Conservation (phyloP, 306 rosid species). For the Malus sylvestris region DNA sequence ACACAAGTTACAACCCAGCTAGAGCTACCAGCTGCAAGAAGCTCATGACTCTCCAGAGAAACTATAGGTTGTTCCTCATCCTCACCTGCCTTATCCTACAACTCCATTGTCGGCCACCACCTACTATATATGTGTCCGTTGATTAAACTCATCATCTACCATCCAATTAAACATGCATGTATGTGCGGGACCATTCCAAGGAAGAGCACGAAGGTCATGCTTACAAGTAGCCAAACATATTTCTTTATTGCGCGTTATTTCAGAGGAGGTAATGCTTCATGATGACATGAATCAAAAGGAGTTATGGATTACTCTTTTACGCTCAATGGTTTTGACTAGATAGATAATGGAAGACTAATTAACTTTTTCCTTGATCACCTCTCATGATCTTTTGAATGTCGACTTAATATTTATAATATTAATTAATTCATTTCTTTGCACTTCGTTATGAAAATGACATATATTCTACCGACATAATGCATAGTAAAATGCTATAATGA, state of each 20-base stretch:
- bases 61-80: constrained; percentile 19
- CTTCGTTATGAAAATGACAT: not conserved
- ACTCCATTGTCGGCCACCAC: constrained; percentile 5
- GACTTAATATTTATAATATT: not conserved
- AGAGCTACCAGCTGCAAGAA: constrained; percentile 31
- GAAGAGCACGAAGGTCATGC: constrained; percentile 2
- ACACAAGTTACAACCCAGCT: constrained; percentile 26
- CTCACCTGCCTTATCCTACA: constrained; percentile 14
- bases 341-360: not conserved
- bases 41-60: constrained; percentile 42
- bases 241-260: constrained; percentile 1
- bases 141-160: constrained; percentile 11
- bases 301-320: not conserved
- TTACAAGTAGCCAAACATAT: not conserved
- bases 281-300: constrained; percentile 1
- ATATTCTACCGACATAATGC: not conserved
- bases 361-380: not conserved
- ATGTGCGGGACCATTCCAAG: not conserved
- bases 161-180: not conserved
- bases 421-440: not conserved
- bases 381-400: not conserved
- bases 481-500: not conserved
- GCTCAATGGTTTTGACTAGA: not conserved
- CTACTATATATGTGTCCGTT: not conserved
- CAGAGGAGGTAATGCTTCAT: not conserved